A percentile compares a stretch with the other conserved stretches of the same genome.
Conservation (phyloP, 257 asterid species). For the Solanum pennellii region DNA sequence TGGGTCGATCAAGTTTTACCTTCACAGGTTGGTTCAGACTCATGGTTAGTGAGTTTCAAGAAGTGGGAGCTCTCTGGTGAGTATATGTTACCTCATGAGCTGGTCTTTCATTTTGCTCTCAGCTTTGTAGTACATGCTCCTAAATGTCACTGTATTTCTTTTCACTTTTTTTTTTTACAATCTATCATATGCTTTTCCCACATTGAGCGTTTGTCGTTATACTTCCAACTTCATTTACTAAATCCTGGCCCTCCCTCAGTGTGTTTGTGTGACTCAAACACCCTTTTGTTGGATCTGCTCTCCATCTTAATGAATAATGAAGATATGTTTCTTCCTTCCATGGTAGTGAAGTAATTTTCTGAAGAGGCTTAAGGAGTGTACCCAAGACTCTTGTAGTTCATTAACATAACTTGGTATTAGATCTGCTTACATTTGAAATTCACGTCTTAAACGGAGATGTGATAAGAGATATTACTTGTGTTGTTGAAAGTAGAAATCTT, state of each 20-base stretch:
- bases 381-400: background rate
- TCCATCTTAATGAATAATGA: background rate
- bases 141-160: background rate
- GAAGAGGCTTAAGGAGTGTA: background rate
- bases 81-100: slow-evolving; percentile 1
- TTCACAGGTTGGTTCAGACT: slow-evolving; percentile 47
- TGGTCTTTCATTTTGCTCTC: background rate
- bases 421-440: background rate
- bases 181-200: background rate
- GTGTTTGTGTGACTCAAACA: background rate
- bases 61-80: slow-evolving; percentile 85
- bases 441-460: background rate
- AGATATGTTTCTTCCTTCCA: background rate
- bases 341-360: background rate
- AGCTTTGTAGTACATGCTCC: background rate
- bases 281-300: background rate
- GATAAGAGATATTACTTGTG: background rate
- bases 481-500: background rate
- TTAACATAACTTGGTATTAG: background rate
- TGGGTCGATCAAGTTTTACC: slow-evolving; percentile 94
- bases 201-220: background rate
- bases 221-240: background rate
- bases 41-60: slow-evolving; percentile 84
- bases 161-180: background rate
- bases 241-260: background rate